phyloP scores from a whole-genome alignment of 495 filamentous ascomycete species.

The Physcia stellaris region DNA sequence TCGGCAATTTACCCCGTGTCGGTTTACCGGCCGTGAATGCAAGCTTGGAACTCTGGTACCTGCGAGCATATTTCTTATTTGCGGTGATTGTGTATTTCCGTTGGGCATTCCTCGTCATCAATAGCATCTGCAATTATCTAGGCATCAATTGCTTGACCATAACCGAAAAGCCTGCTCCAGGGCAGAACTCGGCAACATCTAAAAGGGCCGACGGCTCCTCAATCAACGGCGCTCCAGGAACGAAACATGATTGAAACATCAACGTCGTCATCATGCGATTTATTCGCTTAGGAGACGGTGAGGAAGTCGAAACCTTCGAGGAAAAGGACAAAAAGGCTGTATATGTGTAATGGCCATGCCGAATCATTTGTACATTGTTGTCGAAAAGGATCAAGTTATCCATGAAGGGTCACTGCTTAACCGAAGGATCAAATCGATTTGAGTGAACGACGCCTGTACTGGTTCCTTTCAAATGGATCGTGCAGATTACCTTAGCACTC shows the following conservation, averaged over 20 bases:
- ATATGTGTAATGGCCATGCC: too few relatives aligned
- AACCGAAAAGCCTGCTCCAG: constrained; percentile 25
- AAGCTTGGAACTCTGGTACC: constrained; percentile 59
- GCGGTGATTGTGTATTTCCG: constrained; percentile 72
- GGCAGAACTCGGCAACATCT: constrained; percentile 3
- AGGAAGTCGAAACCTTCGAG: too few relatives aligned
- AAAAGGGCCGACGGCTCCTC: background rate
- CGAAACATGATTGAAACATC: background rate
- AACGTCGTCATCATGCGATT: too few relatives aligned
- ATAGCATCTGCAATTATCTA: constrained; percentile 79
- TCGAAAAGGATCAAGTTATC: too few relatives aligned
- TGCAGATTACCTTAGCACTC: too few relatives aligned
- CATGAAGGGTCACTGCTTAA: too few relatives aligned
- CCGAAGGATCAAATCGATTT: too few relatives aligned
- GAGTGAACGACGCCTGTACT: too few relatives aligned
- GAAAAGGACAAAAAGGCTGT: too few relatives aligned
- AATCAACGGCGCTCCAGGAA: background rate
- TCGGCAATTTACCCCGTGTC: constrained; percentile 69
- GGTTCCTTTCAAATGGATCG: too few relatives aligned
- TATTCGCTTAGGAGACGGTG: too few relatives aligned
- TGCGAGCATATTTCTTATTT: constrained; percentile 69
- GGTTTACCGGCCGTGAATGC: constrained; percentile 52
- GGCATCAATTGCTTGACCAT: constrained; percentile 93
- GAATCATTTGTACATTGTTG: too few relatives aligned
- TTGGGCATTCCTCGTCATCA: constrained; percentile 86